Base-by-base conservation (phyloP, 2,329 filamentous ascomycete genomes). In the Fusarium xyrophilum region DNA sequence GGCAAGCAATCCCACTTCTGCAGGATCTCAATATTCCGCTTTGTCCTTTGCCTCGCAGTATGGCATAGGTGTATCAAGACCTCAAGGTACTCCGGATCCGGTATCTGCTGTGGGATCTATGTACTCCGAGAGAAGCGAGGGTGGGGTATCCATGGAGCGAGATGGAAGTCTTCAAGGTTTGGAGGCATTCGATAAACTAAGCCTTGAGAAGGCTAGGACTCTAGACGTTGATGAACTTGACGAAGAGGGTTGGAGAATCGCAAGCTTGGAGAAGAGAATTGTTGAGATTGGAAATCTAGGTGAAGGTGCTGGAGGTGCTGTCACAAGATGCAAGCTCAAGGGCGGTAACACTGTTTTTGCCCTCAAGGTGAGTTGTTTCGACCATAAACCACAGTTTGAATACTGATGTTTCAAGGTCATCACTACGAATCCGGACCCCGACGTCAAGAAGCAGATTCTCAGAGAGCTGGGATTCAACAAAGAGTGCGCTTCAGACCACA, bases 401-500 rank as follows among this genome's bases (percentile, higher is more conserved):
- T 36, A 51, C 68, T 73, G 64, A 70, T 59, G 33, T n/a, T 12
- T 21, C 27, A 67, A 97, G 95, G 91, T 99, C 76, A 99, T 99
- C 77, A 99, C 96, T 5, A 97, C 96, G 35, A 97, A 98, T 77
- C 96, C 96, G 4, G 96, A 99, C 73, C 95, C 96, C 15, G 95
- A 97, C 77, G 93, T 98, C 65, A 98, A 97, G 85, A 97, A 97
- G 78, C 96, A 99, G 80, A 99, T 99, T 73, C 88, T 98, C 63
- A 91, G 96, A 76, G 96, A 99, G 79, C 85, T 99, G 55, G 93
- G 92, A 66, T 99, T 98, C 85, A 99, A 99, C 85, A 97, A 97
- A 81, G 93, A 94, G 71, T 98, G 96, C 78, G 93, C 93, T 9
- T 97, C 93, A 7, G 91, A 96, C 63, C 93, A 98, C 78, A 99